A percentile compares a stretch with the other conserved stretches of the same genome.
phyloP scores from a whole-genome alignment of 495 filamentous ascomycete genomes.

The Trichoderma erinaceum region DNA sequence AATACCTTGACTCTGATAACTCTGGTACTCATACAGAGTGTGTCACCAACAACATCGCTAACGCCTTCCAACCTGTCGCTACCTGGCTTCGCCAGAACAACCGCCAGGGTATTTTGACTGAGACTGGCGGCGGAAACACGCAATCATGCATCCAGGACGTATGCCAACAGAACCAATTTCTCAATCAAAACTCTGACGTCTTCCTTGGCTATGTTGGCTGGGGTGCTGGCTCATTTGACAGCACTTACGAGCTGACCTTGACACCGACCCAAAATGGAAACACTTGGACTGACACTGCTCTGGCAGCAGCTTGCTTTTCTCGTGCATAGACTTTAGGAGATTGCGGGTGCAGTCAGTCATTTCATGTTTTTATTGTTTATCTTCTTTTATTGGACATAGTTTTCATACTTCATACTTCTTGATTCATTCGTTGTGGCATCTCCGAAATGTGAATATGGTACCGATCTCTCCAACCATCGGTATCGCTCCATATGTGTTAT shows the following conservation, averaged over 20 bases:
- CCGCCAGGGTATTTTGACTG: slow-evolving; percentile 43
- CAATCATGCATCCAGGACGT: slow-evolving; percentile 36
- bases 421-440: neutral
- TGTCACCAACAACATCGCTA: slow-evolving; percentile 40
- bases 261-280: slow-evolving; percentile 38
- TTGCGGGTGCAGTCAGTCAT: neutral
- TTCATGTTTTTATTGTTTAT: neutral
- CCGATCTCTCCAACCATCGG: neutral
- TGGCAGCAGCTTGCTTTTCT: slow-evolving; percentile 34
- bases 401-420: neutral
- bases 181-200: slow-evolving; percentile 44
- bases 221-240: slow-evolving; percentile 43
- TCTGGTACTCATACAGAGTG: slow-evolving; percentile 48
- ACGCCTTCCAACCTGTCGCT: slow-evolving; percentile 40
- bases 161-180: slow-evolving; percentile 31
- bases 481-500: too few species aligned
- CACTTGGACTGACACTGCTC: slow-evolving; percentile 30
- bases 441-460: neutral
- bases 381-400: neutral
- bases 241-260: slow-evolving; percentile 39
- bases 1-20: slow-evolving; percentile 52
- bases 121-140: slow-evolving; percentile 48
- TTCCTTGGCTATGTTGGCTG: slow-evolving; percentile 45
- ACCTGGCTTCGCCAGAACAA: slow-evolving; percentile 43
- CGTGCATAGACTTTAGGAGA: neutral